Evolutionary conservation across 192 early-diverging fungal genomes (phyloP).

Genomic region (Coemansia sp.): DNA sequence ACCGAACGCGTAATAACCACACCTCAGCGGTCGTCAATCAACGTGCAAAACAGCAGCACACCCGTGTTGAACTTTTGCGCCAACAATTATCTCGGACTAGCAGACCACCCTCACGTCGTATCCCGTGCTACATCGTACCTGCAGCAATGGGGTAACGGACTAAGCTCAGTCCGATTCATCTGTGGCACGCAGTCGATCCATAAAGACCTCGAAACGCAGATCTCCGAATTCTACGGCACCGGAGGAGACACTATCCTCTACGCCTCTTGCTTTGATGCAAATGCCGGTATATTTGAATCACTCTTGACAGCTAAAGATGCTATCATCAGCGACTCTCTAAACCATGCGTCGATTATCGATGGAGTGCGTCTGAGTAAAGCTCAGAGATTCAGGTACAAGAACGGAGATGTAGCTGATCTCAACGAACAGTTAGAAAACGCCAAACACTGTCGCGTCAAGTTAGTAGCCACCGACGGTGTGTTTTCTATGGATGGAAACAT

Average conservation of each 20-base stretch:
- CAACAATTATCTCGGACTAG: conserved; percentile 71
- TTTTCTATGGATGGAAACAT: conserved; percentile 69
- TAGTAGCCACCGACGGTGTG: conserved; percentile 73
- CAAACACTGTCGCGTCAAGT: conserved; percentile 56
- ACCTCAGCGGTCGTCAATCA: conserved; percentile 57
- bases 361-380: conserved; percentile 70
- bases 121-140: conserved; percentile 55
- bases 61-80: conserved; percentile 67
- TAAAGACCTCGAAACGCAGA: conserved; percentile 61
- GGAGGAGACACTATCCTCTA: conserved; percentile 64
- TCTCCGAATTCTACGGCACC: conserved; percentile 59
- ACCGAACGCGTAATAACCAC: conserved; percentile 63
- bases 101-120: conserved; percentile 59
- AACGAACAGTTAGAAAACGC: conserved; percentile 59
- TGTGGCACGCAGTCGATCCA: conserved; percentile 72
- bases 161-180: conserved; percentile 71
- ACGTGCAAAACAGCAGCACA: conserved; percentile 41
- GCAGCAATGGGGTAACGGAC: conserved; percentile 60
- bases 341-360: conserved; percentile 68
- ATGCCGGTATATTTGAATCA: conserved; percentile 67
- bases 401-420: conserved; percentile 69
- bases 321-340: conserved; percentile 58
- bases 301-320: conserved; percentile 60
- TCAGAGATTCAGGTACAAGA: conserved; percentile 64
- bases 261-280: conserved; percentile 70